Evolutionary conservation across 2,329 filamentous ascomycete species (phyloP), one percentile per base, ranked within the genome.

Genomic region (Proliferodiscus dingleyae): DNA sequence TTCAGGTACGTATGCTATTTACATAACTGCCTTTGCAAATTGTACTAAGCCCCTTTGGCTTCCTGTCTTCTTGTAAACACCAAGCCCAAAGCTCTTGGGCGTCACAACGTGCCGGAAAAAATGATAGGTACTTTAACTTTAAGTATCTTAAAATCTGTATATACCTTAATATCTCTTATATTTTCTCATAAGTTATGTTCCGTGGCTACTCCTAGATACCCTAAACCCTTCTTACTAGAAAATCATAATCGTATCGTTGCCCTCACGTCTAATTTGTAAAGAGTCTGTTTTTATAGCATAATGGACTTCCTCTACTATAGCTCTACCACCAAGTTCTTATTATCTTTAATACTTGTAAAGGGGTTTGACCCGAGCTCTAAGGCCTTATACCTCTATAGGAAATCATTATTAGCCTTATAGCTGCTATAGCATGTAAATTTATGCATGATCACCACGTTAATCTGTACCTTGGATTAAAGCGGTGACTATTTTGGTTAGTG

Each of bases 401-500:
- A 41, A 41, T 41, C 23, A 15, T 41, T 30, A 41, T 30, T 29
- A 41, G 38, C 38, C 21, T 39, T 39, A 19, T 41, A 18, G 38
- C 38, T 21, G 18, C 38, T 30, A 18, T 41, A 18, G 28, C 15
- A n/a, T 22, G n/a, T 19, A 39, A 39, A 39, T 39, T 22, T 24
- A 39, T 26, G 24, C 11, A 26, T 26, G 11, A 26, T 26, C n/a
- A n/a, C n/a, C n/a, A n/a, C n/a, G n/a, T n/a, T n/a, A n/a, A n/a
- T n/a, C n/a, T n/a, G n/a, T n/a, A n/a, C n/a, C n/a, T n/a, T n/a
- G n/a, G n/a, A n/a, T n/a, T n/a, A n/a, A n/a, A n/a, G n/a, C n/a
- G n/a, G n/a, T n/a, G n/a, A n/a, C n/a, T n/a, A n/a, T n/a, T n/a
- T n/a, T n/a, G n/a, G n/a, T n/a, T n/a, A n/a, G n/a, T n/a, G n/a